Conservation (phyloP, 495 filamentous ascomycete genomes). For the Beverwykella pulmonaria region DNA sequence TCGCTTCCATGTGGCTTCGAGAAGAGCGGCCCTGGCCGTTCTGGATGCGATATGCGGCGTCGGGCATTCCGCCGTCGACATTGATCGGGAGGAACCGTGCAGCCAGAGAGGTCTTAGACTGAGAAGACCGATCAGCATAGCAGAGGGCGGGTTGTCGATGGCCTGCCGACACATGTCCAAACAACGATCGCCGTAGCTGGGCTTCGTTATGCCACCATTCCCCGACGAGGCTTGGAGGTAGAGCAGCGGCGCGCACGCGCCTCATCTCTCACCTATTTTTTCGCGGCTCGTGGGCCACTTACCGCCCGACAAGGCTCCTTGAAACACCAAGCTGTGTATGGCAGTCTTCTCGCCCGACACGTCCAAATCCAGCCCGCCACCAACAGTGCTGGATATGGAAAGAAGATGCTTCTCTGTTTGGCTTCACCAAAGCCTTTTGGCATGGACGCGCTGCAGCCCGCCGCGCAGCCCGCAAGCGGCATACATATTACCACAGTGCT, state of each 20-base stretch:
- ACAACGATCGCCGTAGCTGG: slow-evolving; percentile 21
- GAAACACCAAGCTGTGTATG: slow-evolving; percentile 20
- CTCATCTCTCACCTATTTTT: slow-evolving; percentile 22
- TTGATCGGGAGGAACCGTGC: slow-evolving; percentile 1
- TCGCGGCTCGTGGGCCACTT: slow-evolving; percentile 3
- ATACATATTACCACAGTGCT: not conserved
- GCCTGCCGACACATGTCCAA: not conserved
- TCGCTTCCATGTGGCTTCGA: slow-evolving; percentile 22
- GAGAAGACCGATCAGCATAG: too few species aligned
- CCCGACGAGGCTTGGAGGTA: slow-evolving; percentile 17
- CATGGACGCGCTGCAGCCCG: slow-evolving; percentile 18
- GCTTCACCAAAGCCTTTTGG: not conserved
- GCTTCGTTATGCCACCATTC: slow-evolving; percentile 1
- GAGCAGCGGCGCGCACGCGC: slow-evolving; percentile 23
- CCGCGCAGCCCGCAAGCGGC: slow-evolving; percentile 5
- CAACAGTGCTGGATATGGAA: slow-evolving; percentile 20
- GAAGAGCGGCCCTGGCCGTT: slow-evolving; percentile 11
- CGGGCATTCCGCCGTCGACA: not conserved
- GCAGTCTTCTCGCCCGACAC: slow-evolving; percentile 17
- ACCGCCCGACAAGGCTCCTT: slow-evolving; percentile 27
- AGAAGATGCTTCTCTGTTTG: not conserved
- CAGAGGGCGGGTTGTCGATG: too few species aligned
- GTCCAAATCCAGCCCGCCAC: slow-evolving; percentile 1
- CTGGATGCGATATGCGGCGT: not conserved
- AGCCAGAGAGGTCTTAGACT: not conserved